Evolutionary conservation across 1,139 yeast species (phyloP).

Genomic region (Suhomyces maxii): DNA sequence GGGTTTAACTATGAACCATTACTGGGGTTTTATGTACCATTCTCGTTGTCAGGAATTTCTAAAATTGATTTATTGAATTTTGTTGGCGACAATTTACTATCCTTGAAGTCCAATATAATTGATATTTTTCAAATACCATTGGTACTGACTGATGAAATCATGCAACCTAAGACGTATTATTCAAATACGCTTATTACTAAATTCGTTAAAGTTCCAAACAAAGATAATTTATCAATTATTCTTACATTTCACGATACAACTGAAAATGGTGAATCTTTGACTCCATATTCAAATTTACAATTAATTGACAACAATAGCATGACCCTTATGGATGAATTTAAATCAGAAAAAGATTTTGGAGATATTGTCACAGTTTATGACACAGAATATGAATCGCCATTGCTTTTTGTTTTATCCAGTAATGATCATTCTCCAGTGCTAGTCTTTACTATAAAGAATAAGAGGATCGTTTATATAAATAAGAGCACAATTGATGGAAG

Average conservation of each 20-base stretch:
- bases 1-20: not conserved
- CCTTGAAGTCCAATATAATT: not conserved
- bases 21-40: not conserved
- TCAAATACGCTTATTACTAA: not conserved
- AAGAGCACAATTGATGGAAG: not conserved
- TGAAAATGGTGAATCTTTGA: conserved; percentile 17
- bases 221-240: conserved; percentile 15
- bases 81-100: not conserved
- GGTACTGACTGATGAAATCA: not conserved
- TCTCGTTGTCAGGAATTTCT: not conserved
- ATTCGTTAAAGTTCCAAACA: not conserved
- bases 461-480: not conserved
- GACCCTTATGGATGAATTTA: conserved; percentile 13
- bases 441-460: conserved; percentile 3
- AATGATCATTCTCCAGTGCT: conserved; percentile 1
- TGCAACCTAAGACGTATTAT: not conserved
- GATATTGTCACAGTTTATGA: conserved; percentile 17
- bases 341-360: conserved; percentile 16
- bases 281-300: conserved; percentile 19
- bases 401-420: conserved; percentile 7
- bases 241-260: conserved; percentile 19
- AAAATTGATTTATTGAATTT: not conserved
- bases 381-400: not conserved
- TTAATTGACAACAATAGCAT: conserved; percentile 18
- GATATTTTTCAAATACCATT: not conserved